These are phyloP conservation scores for Mallotus repandus DNA, from an alignment of 441 rosid genomes.

Conservation along the genomic window DNA sequence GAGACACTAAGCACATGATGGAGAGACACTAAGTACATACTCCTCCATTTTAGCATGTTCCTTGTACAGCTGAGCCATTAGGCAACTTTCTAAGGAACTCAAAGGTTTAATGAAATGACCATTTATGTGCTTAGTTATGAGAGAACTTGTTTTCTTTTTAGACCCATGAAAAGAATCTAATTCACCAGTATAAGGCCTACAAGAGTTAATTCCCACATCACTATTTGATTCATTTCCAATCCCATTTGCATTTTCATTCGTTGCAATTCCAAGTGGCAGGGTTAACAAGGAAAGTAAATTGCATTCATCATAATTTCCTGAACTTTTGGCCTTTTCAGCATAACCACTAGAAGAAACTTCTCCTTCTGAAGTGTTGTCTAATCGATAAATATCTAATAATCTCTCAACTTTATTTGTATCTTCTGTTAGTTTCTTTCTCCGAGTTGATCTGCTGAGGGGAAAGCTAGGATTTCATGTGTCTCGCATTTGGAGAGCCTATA, in stretches of 20 bases:
- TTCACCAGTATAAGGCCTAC: slow-evolving; percentile 20
- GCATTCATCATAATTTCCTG: slow-evolving; percentile 24
- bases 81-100: slow-evolving; percentile 49
- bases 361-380: slow-evolving; percentile 30
- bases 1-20: slow-evolving; percentile 40
- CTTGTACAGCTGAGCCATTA: slow-evolving; percentile 48
- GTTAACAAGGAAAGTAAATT: slow-evolving; percentile 28
- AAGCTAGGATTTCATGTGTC: slow-evolving; percentile 33
- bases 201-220: slow-evolving; percentile 16
- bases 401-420: slow-evolving; percentile 30
- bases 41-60: slow-evolving; percentile 47
- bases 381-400: slow-evolving; percentile 12
- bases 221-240: slow-evolving; percentile 14
- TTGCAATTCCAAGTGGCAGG: slow-evolving; percentile 28
- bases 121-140: slow-evolving; percentile 34
- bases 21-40: too few species aligned
- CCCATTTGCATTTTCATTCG: slow-evolving; percentile 20
- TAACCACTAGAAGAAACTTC: slow-evolving; percentile 34
- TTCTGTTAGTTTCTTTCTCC: slow-evolving; percentile 33
- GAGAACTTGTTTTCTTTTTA: slow-evolving; percentile 37
- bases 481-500: slow-evolving; percentile 28
- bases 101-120: slow-evolving; percentile 42
- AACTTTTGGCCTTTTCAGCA: slow-evolving; percentile 26
- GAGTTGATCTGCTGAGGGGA: slow-evolving; percentile 24
- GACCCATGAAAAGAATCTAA: slow-evolving; percentile 25